Evolutionary conservation across 2,329 filamentous ascomycete species (phyloP).

Genomic region (Venturia nashicola): DNA sequence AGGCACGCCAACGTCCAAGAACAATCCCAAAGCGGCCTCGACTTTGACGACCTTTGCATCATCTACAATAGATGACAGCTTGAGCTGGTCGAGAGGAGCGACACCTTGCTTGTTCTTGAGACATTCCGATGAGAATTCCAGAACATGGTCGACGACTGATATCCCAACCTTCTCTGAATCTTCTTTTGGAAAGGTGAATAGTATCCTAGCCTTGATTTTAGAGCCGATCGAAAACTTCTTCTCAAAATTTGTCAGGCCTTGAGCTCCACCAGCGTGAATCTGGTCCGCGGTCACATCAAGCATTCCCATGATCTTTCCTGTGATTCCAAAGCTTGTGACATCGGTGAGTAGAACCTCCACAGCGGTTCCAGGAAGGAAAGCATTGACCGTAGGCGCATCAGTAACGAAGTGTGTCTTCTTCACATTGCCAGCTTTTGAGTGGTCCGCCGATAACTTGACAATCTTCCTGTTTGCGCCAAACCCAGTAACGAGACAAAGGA

Average conservation of each 20-base stretch:
- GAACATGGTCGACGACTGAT: constrained; percentile 73
- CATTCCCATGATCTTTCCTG: constrained; percentile 84
- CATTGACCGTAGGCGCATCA: constrained; percentile 75
- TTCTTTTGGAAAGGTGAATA: constrained; percentile 72
- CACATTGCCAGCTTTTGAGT: constrained; percentile 54
- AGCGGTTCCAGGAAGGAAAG: constrained; percentile 83
- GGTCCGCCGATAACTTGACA: constrained; percentile 69
- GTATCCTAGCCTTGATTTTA: constrained; percentile 74
- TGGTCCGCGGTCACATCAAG: constrained; percentile 84
- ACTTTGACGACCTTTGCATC: constrained; percentile 74
- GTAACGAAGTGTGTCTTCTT: constrained; percentile 54
- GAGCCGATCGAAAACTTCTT: constrained; percentile 72
- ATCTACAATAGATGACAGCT: constrained; percentile 64
- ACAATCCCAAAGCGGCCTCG: constrained; percentile 68
- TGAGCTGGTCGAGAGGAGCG: constrained; percentile 47
- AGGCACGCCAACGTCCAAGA: constrained; percentile 56
- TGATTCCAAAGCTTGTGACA: constrained; percentile 59
- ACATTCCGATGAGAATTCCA: constrained; percentile 42
- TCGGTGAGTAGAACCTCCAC: constrained; percentile 77
- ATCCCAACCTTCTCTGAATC: constrained; percentile 77
- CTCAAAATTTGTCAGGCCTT: constrained; percentile 56
- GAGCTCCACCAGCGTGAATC: constrained; percentile 71
- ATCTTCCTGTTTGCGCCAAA: constrained; percentile 69
- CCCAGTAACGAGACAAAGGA: constrained; percentile 69
- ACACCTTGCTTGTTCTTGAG: constrained; percentile 24